Base-by-base conservation (phyloP, 139 green algal species). In the Penium margaritaceum region DNA sequence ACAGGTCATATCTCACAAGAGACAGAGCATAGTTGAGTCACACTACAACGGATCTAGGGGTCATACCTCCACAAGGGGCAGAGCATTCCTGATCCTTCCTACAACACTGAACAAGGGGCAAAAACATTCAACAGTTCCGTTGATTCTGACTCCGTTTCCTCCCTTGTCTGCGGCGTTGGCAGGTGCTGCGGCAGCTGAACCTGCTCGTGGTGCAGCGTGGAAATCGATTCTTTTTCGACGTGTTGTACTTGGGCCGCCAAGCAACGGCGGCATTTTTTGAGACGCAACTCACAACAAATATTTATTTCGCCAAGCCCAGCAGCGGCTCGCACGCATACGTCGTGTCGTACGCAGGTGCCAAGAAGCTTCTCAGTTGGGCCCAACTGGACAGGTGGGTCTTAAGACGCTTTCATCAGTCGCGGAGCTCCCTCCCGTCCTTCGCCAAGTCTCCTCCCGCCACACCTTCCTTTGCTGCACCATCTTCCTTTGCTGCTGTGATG, bases 271-370 rank as follows among this genome's bases (percentile, higher is more conserved):
- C 38, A 12, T 70, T 35, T 27, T 30, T 14, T 12, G 63, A 70
- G 63, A n/a, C 19, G n/a, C n/a, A 58, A 17, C 24, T 70, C n/a
- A 70, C 63, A 32, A 27, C 38, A 19, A 54, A 70, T 27, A 29
- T 70, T 9, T 5, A 21, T 0, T 19, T 21, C 21, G 63, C 63
- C 0, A n/a, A 54, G 19, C 38, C 63, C n/a, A 37, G n/a, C 24
- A 61, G n/a, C 24, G 63, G 63, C 3, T 33, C 63, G 1, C 38
- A 54, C 0, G 63, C 63, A 0, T 70, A 70, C 39, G 21, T 70
- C 24, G 17, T 70, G 0, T 62, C 63, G 0, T 30, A 33, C 5
- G 24, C 21, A 0, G 63, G 63, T 0, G 63, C 63, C 21, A 61
- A 32, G 4, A 70, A 2, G 1, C n/a, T 70, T 12, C 24, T 70